Base-by-base conservation (phyloP, 176 grass and related monocot genomes). In the Oryza glaberrima region DNA sequence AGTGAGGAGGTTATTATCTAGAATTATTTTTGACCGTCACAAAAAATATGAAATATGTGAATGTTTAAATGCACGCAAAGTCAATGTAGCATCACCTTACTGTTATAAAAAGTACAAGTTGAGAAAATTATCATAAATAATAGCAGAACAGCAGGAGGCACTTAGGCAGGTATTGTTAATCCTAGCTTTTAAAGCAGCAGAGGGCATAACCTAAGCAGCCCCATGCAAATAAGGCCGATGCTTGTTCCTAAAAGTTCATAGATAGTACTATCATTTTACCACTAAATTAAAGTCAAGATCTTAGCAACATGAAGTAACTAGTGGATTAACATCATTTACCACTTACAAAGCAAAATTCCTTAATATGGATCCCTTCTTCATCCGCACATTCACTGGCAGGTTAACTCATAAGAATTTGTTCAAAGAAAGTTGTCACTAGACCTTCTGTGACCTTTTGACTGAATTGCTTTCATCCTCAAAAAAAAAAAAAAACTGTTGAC, bases 381-480 rank as follows among this genome's bases (percentile, higher is more conserved):
- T 69, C 73, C 51, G 49, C 79, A 77, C 32, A 48, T 46, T 82
- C 65, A 65, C 49, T 14, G 49, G 17, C 51, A 36, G 45, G 48
- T 81, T 81, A 82, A 56, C 16, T 56, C 16, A 4, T 58, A 58
- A 87, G 44, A 51, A 2, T 70, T 74, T 63, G 25, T 61, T 66
- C n/a, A 11, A 28, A 77, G 28, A 82, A 73, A 67, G 67, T 20
- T 28, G 28, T 71, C 65, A 20, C 25, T 64, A 68, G 48, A 45
- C 52, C n/a, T 81, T 76, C 85, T 44, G 81, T 87, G 80, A 25
- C 75, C 46, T 69, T 76, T 76, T 46, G n/a, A 22, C 35, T 69
- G 8, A 56, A 60, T 48, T 82, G 52, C 19, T 58, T 56, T 79
- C 48, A 6, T 35, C 64, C 15, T 13, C 36, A 63, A 82, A 82